Evolutionary conservation across 768 basidiomycete genomes (phyloP).

Genomic region (Nidularia pulvinata): DNA sequence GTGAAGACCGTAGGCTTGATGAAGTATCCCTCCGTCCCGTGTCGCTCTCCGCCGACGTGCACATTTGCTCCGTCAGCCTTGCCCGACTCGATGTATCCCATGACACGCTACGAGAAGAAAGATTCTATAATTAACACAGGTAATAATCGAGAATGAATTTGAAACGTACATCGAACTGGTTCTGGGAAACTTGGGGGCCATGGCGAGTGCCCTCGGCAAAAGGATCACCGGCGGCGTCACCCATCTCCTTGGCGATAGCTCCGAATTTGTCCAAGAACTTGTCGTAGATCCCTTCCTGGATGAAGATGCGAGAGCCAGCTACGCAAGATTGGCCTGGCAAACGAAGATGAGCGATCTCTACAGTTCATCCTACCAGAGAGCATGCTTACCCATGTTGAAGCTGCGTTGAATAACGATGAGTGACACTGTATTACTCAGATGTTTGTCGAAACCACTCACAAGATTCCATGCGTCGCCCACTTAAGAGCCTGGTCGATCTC

Average conservation of each 20-base stretch:
- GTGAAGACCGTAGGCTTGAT: constrained; percentile 79
- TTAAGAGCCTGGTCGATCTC: constrained; percentile 71
- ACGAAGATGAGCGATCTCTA: not conserved
- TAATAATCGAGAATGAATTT: not conserved
- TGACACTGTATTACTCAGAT: not conserved
- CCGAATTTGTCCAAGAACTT: constrained; percentile 1
- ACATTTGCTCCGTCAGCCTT: constrained; percentile 71
- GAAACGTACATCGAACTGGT: constrained; percentile 35
- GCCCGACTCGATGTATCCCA: constrained; percentile 78
- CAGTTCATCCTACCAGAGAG: not conserved
- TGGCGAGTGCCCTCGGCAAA: constrained; percentile 53
- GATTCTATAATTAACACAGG: not conserved
- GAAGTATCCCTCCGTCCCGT: constrained; percentile 52
- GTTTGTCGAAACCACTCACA: constrained; percentile 39
- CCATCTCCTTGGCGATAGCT: not conserved
- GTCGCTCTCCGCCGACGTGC: constrained; percentile 63
- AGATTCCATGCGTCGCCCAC: constrained; percentile 75
- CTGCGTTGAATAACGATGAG: constrained; percentile 3
- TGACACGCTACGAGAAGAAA: constrained; percentile 51
- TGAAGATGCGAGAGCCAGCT: constrained; percentile 80
- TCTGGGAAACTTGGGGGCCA: constrained; percentile 62
- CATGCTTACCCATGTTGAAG: constrained; percentile 10
- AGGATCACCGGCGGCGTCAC: constrained; percentile 45
- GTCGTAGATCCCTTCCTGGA: not conserved
- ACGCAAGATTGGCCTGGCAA: constrained; percentile 74